Evolutionary conservation across 768 basidiomycete genomes (phyloP).

Genomic region (Boletus insuetus): DNA sequence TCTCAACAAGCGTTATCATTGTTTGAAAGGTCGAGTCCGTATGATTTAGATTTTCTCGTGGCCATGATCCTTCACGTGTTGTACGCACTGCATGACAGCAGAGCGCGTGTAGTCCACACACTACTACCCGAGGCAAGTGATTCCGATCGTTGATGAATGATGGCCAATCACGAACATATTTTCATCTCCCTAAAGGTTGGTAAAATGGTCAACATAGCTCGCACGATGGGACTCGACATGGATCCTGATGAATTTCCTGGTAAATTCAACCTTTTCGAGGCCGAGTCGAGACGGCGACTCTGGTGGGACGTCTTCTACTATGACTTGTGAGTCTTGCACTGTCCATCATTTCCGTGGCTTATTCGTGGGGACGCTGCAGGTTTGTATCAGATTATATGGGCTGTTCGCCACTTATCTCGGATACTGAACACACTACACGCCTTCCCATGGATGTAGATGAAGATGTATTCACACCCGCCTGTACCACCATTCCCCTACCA

Average conservation of each 20-base stretch:
- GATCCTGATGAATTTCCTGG: constrained; percentile 56
- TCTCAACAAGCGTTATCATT: constrained; percentile 47
- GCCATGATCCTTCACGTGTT: constrained; percentile 58
- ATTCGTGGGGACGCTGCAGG: constrained; percentile 36
- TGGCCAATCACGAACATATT: constrained; percentile 10
- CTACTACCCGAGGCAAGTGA: constrained; percentile 28
- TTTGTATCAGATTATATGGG: constrained; percentile 69
- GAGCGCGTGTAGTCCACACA: constrained; percentile 38
- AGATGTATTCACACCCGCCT: constrained; percentile 46
- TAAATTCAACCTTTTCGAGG: constrained; percentile 48
- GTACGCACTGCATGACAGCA: constrained; percentile 52
- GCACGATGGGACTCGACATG: constrained; percentile 57
- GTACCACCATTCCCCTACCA: constrained; percentile 43
- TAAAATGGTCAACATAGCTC: constrained; percentile 66
- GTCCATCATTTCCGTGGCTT: background rate
- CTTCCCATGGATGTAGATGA: constrained; percentile 60
- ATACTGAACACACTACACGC: constrained; percentile 52
- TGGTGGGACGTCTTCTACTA: constrained; percentile 84
- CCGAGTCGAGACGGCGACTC: constrained; percentile 51
- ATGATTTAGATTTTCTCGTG: constrained; percentile 56
- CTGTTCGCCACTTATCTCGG: constrained; percentile 57
- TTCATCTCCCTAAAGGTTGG: constrained; percentile 44
- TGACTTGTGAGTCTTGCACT: constrained; percentile 58
- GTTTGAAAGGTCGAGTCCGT: constrained; percentile 41
- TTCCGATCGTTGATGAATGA: constrained; percentile 28